A percentile compares a stretch with the other conserved stretches of the same genome.
Conservation (phyloP, 345 rosid species). For the Eucalyptus coolabah region DNA sequence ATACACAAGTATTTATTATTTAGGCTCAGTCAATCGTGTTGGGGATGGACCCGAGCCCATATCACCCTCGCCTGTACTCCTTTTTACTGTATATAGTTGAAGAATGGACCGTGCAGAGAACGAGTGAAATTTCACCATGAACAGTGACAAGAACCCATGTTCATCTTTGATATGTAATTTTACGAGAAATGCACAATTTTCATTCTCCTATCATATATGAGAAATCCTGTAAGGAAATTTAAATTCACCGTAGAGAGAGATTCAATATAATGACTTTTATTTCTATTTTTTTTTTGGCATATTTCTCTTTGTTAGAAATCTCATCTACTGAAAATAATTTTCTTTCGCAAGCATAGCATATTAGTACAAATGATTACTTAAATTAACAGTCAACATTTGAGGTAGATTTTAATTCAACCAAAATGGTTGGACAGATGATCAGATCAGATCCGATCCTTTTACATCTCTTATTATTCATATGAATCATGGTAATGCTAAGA, state of each 20-base stretch:
- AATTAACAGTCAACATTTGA: too few species aligned
- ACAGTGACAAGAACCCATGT: background rate
- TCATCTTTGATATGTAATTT: background rate
- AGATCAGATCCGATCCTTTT: background rate
- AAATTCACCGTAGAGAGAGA: too few species aligned
- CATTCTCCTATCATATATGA: background rate
- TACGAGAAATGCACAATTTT: background rate
- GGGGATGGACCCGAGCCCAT: background rate
- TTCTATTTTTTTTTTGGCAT: too few species aligned
- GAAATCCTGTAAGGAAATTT: background rate
- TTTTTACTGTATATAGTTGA: background rate
- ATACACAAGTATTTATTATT: background rate
- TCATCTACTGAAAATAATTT: too few species aligned
- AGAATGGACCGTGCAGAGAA: fast-evolving
- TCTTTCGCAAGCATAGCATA: fast-evolving
- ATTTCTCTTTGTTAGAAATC: background rate
- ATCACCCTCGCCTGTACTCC: background rate
- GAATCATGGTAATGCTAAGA: background rate
- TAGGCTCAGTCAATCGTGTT: background rate
- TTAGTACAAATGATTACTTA: too few species aligned
- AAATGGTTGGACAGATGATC: fast-evolving
- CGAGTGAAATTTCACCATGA: background rate
- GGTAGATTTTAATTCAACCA: too few species aligned
- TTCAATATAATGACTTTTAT: too few species aligned
- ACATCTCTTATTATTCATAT: background rate